Base-by-base conservation (phyloP, 2,329 filamentous ascomycete genomes). In the Curvularia spicifera region DNA sequence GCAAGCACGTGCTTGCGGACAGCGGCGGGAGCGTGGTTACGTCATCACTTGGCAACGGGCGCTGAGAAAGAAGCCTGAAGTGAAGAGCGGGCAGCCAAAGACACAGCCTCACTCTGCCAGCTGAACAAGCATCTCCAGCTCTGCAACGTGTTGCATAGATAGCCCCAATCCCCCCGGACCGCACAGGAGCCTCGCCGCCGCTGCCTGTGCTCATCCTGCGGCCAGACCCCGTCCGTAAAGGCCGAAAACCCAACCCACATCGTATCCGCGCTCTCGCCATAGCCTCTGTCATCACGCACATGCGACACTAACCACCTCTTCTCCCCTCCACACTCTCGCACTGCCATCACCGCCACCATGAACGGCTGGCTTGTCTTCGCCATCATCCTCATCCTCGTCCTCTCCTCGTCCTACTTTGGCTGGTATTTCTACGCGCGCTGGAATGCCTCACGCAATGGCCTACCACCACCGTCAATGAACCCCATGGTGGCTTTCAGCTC, bases 351-450 rank as follows among this genome's bases (percentile, higher is more conserved):
- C 56, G 33, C 53, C 67, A 74, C 51, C 56, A 76, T 77, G 72
- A 75, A 76, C 71, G 74, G 73, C 67, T 67, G 71, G 64, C 44
- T 84, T 65, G 87, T 88, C 72, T 84, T 89, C 63, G 87, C 93
- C 79, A 84, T 93, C 75, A 87, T 96, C 73, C 83, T 91, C 71
- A 76, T 94, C 71, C 69, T 91, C 66, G 79, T 92, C 67, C 51
- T 66, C 56, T 73, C 90, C 67, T 33, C 90, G 70, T 74, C 91
- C 69, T 87, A 80, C 56, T 77, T 84, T 55, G 87, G 84, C 71
- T 94, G 89, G 87, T 79, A 92, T 59, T 77, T 87, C 70, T 93
- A 88, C 71, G 87, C 88, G 29, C 89, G 91, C 71, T 81, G 89
- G 68, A 89, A 89, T 69, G 91, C 91, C 50, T 84, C 87, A 61